phyloP scores from a whole-genome alignment of 208 protist genomes.

The Sergeia podlipaevii region DNA sequence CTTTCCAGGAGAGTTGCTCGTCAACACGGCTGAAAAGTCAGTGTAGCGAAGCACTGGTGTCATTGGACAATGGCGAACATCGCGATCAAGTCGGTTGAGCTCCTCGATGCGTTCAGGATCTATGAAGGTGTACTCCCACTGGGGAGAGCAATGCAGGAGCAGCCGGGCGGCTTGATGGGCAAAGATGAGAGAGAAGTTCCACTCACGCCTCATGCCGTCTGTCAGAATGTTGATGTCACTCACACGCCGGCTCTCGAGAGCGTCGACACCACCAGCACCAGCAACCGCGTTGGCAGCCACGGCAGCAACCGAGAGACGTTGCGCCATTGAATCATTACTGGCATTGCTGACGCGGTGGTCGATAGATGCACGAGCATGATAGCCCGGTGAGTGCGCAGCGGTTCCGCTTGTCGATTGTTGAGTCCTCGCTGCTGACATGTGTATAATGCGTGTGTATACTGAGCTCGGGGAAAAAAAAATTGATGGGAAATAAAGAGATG shows the following conservation, averaged over 20 bases:
- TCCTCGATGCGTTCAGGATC: slow-evolving; percentile 55
- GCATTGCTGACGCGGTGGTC: no score
- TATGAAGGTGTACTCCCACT: slow-evolving; percentile 84
- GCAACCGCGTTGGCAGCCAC: background rate
- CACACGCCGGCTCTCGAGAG: background rate
- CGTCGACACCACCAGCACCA: background rate
- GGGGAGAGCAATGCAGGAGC: slow-evolving; percentile 57
- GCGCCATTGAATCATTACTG: no score
- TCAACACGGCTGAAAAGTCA: slow-evolving; percentile 45
- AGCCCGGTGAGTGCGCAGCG: no score
- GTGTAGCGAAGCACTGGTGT: slow-evolving; percentile 56
- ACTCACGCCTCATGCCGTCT: slow-evolving; percentile 85
- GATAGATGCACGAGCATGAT: no score
- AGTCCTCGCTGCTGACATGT: no score
- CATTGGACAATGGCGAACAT: slow-evolving; percentile 53
- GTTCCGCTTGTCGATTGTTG: no score
- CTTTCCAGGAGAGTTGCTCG: no score
- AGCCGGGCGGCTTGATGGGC: slow-evolving; percentile 63
- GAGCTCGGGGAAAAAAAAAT: background rate
- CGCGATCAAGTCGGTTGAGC: slow-evolving; percentile 40
- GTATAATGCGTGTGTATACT: no score
- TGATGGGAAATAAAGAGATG: background rate
- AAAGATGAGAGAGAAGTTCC: slow-evolving; percentile 81
- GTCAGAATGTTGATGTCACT: background rate
- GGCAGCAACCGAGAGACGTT: no score